Evolutionary conservation across 129 eudicot genomes (phyloP), one percentile per base, ranked within the genome.

Genomic region (Centella asiatica): DNA sequence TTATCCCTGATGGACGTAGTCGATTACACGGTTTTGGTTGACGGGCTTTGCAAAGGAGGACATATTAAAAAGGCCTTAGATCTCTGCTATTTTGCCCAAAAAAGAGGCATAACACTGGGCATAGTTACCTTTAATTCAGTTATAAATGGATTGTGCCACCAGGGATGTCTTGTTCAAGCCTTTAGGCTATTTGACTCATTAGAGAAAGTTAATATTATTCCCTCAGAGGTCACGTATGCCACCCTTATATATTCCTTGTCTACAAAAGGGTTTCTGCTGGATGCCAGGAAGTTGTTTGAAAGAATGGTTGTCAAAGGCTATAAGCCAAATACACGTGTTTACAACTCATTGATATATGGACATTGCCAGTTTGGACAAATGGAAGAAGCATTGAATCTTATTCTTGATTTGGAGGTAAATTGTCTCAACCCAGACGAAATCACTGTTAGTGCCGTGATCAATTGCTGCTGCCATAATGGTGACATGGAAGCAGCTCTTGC

Each of bases 401-500:
- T 84, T 22, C 52, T 40, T 25, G 85, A 81, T 76, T 70, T 87
- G 72, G 80, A 82, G 72, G 74, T 26, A 61, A 72, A 73, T 29
- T 65, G 69, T 24, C 76, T 84, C n/a, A 62, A 67, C 40, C 86
- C 89, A 0, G 90, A 82, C 67, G 90, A 80, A 39, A 84, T 85
- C 80, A 93, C 95, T 0, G 71, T 84, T 40, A 76, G 95, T 66
- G 81, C 83, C 6, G 67, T 93, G 69, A 78, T 87, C 20, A 77
- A 80, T 61, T 85, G 89, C 27, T 87, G 71, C 69, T 80, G 90
- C 66, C 75, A 62, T 51, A 77, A 68, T 37, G 96, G 96, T 56
- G 85, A 93, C 75, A 76, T 87, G 90, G 99, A 87, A 79, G 88
- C 79, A 50, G 95, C 87, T 62, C 89, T 87, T 17, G 74, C 60